Evolutionary conservation across 2,329 filamentous ascomycete genomes (phyloP).

Genomic region (Sclerotinia sclerotiorum): DNA sequence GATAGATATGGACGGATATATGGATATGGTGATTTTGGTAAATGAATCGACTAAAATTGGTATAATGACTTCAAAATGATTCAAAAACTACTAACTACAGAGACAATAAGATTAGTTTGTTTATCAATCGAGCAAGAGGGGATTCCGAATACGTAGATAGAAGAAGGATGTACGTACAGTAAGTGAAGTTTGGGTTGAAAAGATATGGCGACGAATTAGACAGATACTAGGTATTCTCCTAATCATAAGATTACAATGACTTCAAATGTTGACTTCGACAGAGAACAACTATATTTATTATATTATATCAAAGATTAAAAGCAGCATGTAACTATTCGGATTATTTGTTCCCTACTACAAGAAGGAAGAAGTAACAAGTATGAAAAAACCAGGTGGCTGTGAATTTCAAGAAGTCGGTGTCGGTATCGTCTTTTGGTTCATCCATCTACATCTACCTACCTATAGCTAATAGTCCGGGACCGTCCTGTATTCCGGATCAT

Average conservation of each 20-base stretch:
- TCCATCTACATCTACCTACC: too few species aligned
- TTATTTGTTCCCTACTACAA: neutral
- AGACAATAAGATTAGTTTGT: too few species aligned
- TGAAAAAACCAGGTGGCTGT: conserved; percentile 20
- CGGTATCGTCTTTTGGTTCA: neutral
- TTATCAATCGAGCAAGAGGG: neutral
- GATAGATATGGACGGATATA: neutral
- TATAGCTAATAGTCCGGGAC: neutral
- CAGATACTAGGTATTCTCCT: neutral
- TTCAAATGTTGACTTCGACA: neutral
- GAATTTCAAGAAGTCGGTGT: conserved; percentile 13
- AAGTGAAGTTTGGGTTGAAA: too few species aligned
- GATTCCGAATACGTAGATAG: too few species aligned
- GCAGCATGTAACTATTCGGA: conserved; percentile 21
- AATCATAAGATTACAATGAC: neutral
- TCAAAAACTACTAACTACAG: too few species aligned
- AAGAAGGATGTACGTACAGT: too few species aligned
- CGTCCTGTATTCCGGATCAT: too few species aligned
- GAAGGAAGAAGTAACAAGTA: neutral
- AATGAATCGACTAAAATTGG: neutral
- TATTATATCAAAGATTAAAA: conserved; percentile 5
- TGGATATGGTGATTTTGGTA: neutral
- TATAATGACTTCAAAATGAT: too few species aligned
- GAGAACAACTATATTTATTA: neutral
- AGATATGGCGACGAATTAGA: neutral